Evolutionary conservation across 179 eudicot genomes (phyloP).

Genomic region (Beta corolliflora): DNA sequence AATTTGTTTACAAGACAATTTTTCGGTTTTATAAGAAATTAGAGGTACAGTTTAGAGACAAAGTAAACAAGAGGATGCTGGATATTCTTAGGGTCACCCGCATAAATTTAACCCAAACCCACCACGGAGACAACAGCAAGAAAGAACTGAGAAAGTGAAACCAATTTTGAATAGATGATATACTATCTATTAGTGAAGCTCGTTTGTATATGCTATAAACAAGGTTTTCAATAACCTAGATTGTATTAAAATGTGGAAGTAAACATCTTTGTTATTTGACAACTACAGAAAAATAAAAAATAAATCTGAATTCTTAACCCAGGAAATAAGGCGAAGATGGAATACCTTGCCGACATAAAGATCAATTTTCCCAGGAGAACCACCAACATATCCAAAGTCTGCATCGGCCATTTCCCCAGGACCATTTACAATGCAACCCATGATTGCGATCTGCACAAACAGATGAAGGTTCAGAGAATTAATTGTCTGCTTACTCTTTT

Average conservation of each 20-base stretch:
- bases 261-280: background rate
- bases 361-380: constrained; percentile 98
- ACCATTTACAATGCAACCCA: constrained; percentile 99
- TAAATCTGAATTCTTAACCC: background rate
- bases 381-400: constrained; percentile 98
- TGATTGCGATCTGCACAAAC: constrained; percentile 83
- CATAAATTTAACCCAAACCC: background rate
- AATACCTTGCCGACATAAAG: constrained; percentile 93
- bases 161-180: too few species aligned
- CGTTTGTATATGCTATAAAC: background rate
- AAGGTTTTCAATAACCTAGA: background rate
- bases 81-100: background rate
- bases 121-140: background rate
- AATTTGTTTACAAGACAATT: background rate
- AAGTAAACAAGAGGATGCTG: background rate
- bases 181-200: background rate
- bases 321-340: background rate
- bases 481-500: constrained; percentile 2
- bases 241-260: background rate
- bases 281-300: background rate
- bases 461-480: constrained; percentile 1
- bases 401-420: constrained; percentile 99
- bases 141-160: background rate
- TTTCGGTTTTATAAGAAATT: background rate
- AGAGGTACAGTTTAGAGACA: background rate